Base-by-base conservation (phyloP, 2,329 filamentous ascomycete species). In the Colletotrichum cuscutae region DNA sequence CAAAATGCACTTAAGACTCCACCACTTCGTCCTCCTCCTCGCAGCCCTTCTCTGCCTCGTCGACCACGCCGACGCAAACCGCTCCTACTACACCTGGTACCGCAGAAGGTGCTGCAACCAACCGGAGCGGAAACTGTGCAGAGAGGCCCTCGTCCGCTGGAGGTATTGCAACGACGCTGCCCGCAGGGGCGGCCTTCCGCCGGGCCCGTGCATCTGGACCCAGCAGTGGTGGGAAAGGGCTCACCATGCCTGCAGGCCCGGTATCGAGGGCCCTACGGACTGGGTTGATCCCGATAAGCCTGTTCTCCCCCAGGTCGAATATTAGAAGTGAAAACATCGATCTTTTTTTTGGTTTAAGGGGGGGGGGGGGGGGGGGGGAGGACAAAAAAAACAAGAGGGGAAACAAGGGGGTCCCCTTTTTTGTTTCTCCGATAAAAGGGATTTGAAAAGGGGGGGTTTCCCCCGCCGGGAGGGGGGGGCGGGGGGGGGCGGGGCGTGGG, bases 271-370 rank as follows among this genome's bases (percentile, higher is more conserved):
- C 30, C 61, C 61, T 7, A 9, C 28, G 4, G 46, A 64, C 61
- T 64, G 61, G 61, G 52, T 35, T 7, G 61, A 64, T n/a, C 28
- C 52, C 28, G 61, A 64, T 22, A 64, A 64, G 30, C 61, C 61
- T n/a, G 22, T 11, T 22, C n/a, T 28, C 11, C 42, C 42, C 19
- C 5, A 42, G 15, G 1, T 15, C 37, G 15, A 42, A 19, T 42
- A 42, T 15, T 42, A 42, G 19, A n/a, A 49, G 37, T 49, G 19
- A 49, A 49, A 22, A 49, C 19, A n/a, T n/a, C 15, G 8, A 49
- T 49, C 19, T 22, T n/a, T 49, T 46, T 22, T 49, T 49, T n/a
- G n/a, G 37, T 13, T 42, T 42, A 4, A 15, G 35, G 35, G 35
- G 35, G 35, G 13, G 6, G 5, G 5, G 4, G 35, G 13, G 4